These are phyloP conservation scores for Persicaria maculosa DNA, from an alignment of 148 eudicot species.

Conservation along the genomic window DNA sequence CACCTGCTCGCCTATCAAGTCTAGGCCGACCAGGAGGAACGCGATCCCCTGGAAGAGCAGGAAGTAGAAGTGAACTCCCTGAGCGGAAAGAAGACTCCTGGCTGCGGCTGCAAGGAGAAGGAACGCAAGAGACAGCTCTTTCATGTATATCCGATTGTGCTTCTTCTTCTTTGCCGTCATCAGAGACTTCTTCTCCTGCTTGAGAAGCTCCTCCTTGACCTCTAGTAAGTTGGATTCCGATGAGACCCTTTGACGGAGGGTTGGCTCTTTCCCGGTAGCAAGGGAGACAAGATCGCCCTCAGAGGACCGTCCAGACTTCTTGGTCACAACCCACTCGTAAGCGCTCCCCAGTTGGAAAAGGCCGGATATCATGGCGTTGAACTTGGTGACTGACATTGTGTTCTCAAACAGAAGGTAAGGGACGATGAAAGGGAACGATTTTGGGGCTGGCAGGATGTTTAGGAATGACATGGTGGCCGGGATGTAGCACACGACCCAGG, in stretches of 20 bases:
- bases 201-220: conserved; percentile 43
- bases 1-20: conserved; percentile 90
- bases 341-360: conserved; percentile 90
- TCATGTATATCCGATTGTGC: conserved; percentile 78
- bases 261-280: conserved; percentile 41
- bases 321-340: conserved; percentile 93
- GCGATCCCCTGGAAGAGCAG: conserved; percentile 91
- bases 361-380: conserved; percentile 96
- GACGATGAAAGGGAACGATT: conserved; percentile 86
- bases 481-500: conserved; percentile 87
- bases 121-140: conserved; percentile 75
- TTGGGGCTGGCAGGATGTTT: conserved; percentile 88
- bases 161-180: conserved; percentile 50
- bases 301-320: conserved; percentile 93
- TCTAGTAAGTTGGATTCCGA: conserved; percentile 52
- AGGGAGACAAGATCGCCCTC: conserved; percentile 68
- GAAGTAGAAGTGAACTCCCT: conserved; percentile 97
- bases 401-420: conserved; percentile 94
- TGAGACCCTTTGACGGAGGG: conserved; percentile 36
- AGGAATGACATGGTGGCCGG: conserved; percentile 88
- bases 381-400: conserved; percentile 96
- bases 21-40: conserved; percentile 85
- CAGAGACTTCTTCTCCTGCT: conserved; percentile 19
- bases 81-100: conserved; percentile 85
- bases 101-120: conserved; percentile 78